Base-by-base conservation (phyloP, 2,329 filamentous ascomycete genomes). In the Fusarium palustre region DNA sequence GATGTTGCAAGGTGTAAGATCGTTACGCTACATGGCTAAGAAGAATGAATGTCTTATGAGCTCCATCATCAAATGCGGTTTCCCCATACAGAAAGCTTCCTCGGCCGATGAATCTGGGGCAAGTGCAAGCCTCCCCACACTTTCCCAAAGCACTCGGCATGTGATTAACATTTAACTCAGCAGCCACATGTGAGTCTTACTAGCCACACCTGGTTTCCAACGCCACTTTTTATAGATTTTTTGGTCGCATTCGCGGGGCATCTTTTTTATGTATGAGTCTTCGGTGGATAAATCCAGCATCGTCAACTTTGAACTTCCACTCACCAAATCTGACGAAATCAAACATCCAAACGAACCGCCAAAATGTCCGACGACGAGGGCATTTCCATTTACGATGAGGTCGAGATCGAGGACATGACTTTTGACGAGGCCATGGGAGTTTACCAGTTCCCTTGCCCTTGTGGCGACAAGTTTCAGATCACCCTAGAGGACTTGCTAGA, bases 351-450 rank as follows among this genome's bases (percentile, higher is more conserved):
- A 54, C 48, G 15, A 45, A 33, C 31, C 25, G 30, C 45, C 57
- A 82, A 71, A 59, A 90, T 90, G 88, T 85, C 88, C 36, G 89
- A 90, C 77, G 87, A 91, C 69, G 85, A 88, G 55, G 82, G 83
- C 34, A 80, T 91, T 59, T 89, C 91, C 72, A 92, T 97, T 79
- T 98, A 97, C 84, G 95, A 98, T 77, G 95, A 97, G 81, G 95
- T 98, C 81, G 95, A 98, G 80, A 97, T 98, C 83, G 95, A 98
- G 80, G 96, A 99, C 81, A 97, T 97, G 94, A 96, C 92, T 76
- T 97, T 88, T 79, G 94, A 97, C 80, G 83, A 89, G 47, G 85
- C 86, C 6, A 87, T 94, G 41, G 91, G 97, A 79, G 91, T 97
- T 74, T 99, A 97, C 83, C 92, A 95, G 82, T 97, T 97, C 79